Conservation (phyloP, 805 yeast species). For the Saturnispora zaruensis region DNA sequence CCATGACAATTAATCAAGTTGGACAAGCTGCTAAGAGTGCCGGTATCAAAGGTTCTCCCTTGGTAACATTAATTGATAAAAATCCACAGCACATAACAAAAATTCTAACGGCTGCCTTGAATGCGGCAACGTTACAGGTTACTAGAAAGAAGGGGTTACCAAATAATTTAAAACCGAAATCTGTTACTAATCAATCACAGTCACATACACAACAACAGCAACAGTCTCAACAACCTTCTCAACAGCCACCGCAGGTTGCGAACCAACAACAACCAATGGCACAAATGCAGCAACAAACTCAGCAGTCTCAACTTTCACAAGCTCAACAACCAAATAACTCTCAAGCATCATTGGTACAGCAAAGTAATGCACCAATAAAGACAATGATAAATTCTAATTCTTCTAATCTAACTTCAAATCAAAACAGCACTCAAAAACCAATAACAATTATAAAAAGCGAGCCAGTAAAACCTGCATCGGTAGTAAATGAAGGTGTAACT, state of each 20-base stretch:
- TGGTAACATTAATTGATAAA: slow-evolving; percentile 67
- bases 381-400: not conserved
- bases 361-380: slow-evolving; percentile 1
- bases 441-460: not conserved
- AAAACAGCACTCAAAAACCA: slow-evolving; percentile 4
- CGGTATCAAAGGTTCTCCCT: slow-evolving; percentile 71
- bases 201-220: slow-evolving; percentile 8
- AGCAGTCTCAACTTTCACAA: not conserved
- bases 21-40: slow-evolving; percentile 81
- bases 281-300: too few species aligned
- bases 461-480: slow-evolving; percentile 8
- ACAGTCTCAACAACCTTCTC: slow-evolving; percentile 2
- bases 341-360: not conserved
- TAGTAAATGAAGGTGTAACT: not conserved
- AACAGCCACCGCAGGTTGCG: not conserved
- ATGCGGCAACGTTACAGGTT: slow-evolving; percentile 61
- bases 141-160: slow-evolving; percentile 45
- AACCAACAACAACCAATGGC: not conserved
- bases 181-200: slow-evolving; percentile 1
- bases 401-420: not conserved
- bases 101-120: slow-evolving; percentile 71
- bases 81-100: slow-evolving; percentile 76
- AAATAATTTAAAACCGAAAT: slow-evolving; percentile 15
- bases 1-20: slow-evolving; percentile 86
- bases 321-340: not conserved